These are phyloP conservation scores for Mycoemilia scoparia DNA, from an alignment of 192 early-diverging fungal species.

Conservation along the genomic window DNA sequence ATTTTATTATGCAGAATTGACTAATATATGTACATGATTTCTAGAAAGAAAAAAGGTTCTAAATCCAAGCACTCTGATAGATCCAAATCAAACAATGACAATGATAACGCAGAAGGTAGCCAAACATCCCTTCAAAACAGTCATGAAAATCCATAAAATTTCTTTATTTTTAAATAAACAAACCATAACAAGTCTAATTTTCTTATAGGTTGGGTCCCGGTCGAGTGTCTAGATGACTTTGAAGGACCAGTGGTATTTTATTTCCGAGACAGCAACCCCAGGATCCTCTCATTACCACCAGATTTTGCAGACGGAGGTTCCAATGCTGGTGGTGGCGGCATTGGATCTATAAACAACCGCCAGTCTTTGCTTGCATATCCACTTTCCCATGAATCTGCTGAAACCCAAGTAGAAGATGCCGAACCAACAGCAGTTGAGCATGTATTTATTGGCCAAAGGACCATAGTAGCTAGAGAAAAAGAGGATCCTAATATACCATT, in stretches of 20 bases:
- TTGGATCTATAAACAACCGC: too few relatives aligned
- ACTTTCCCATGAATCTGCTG: not conserved
- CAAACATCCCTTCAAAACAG: too few relatives aligned
- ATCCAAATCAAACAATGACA: constrained; percentile 1
- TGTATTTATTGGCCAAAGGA: constrained; percentile 17
- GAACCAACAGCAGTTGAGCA: constrained; percentile 12
- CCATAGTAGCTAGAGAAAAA: constrained; percentile 5
- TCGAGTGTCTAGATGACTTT: constrained; percentile 5
- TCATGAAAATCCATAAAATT: too few relatives aligned
- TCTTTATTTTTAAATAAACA: too few relatives aligned
- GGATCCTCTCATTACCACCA: constrained; percentile 5
- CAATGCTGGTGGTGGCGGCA: not conserved
- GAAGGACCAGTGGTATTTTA: constrained; percentile 11
- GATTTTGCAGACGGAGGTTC: constrained; percentile 1
- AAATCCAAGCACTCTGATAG: constrained; percentile 4
- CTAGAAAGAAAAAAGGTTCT: not conserved
- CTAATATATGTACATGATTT: too few relatives aligned
- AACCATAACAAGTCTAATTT: too few relatives aligned
- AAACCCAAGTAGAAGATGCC: constrained; percentile 1
- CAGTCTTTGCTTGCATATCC: too few relatives aligned
- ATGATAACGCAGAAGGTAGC: not conserved
- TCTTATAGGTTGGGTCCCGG: constrained; percentile 18
- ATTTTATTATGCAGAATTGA: too few relatives aligned
- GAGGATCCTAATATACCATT: constrained; percentile 5
- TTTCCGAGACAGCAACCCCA: constrained; percentile 2